phyloP scores from a whole-genome alignment of 1,284 basidiomycete genomes.

The Irpex rosettiformis region DNA sequence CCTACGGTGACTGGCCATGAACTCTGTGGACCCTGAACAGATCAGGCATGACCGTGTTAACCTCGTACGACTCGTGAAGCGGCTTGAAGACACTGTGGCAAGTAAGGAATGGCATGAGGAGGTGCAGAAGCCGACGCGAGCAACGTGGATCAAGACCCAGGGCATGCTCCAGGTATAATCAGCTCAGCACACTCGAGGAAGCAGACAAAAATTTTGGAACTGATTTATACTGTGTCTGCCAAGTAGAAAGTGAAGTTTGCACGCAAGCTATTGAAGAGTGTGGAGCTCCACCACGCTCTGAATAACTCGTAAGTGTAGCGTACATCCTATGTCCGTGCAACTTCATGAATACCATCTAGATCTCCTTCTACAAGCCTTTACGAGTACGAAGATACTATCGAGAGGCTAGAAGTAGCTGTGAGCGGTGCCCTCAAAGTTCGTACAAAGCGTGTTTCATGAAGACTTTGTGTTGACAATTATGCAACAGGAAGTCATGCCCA shows the following conservation, averaged over 20 bases:
- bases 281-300: slow-evolving; percentile 43
- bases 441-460: not conserved
- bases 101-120: slow-evolving; percentile 46
- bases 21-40: too few species aligned
- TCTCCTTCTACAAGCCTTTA: slow-evolving; percentile 27
- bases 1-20: too few species aligned
- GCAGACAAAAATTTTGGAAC: not conserved
- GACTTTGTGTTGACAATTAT: not conserved
- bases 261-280: slow-evolving; percentile 50
- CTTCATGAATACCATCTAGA: slow-evolving; percentile 3
- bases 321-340: not conserved
- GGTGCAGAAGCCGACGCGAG: slow-evolving; percentile 22
- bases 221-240: not conserved
- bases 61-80: slow-evolving; percentile 54
- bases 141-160: slow-evolving; percentile 55
- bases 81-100: slow-evolving; percentile 55
- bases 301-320: slow-evolving; percentile 40
- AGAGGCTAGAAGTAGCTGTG: slow-evolving; percentile 49
- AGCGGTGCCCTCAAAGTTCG: slow-evolving; percentile 47
- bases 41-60: slow-evolving; percentile 64
- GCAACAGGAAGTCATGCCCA: not conserved
- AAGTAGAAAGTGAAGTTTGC: slow-evolving; percentile 65
- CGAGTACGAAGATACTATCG: slow-evolving; percentile 45
- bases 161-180: slow-evolving; percentile 52
- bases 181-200: not conserved